These are phyloP conservation scores for Lactarius sanguifluus DNA, from an alignment of 768 basidiomycete species.

Conservation along the genomic window DNA sequence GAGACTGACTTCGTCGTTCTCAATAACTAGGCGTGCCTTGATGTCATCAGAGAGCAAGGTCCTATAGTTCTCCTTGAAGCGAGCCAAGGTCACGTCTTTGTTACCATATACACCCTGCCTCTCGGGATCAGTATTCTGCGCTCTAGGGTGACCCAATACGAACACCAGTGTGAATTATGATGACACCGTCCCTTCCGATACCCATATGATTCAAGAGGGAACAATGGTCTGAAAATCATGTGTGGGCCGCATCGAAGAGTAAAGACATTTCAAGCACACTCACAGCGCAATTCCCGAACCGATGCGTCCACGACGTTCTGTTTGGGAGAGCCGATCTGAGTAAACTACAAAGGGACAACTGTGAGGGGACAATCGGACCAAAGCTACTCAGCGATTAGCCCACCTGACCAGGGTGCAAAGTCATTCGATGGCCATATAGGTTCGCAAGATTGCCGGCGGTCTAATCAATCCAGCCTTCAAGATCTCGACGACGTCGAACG, in stretches of 20 bases:
- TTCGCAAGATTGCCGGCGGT: constrained; percentile 48
- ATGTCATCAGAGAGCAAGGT: constrained; percentile 59
- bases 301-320: constrained; percentile 72
- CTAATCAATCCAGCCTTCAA: constrained; percentile 29
- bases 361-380: neutral
- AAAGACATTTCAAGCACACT: constrained; percentile 13
- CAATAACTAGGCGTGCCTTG: constrained; percentile 76
- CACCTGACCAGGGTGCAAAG: constrained; percentile 81
- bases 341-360: constrained; percentile 43
- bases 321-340: constrained; percentile 77
- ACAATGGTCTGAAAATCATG: constrained; percentile 56
- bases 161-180: constrained; percentile 84
- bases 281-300: constrained; percentile 71
- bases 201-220: constrained; percentile 88
- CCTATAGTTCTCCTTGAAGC: constrained; percentile 70
- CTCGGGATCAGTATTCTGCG: neutral
- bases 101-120: constrained; percentile 75
- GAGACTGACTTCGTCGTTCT: constrained; percentile 82
- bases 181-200: constrained; percentile 77
- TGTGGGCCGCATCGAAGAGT: neutral
- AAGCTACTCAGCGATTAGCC: neutral
- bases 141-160: constrained; percentile 29
- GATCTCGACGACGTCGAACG: neutral
- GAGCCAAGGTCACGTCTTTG: constrained; percentile 64
- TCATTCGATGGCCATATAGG: constrained; percentile 60